Evolutionary conservation across 164 flowering plant species (phyloP), one percentile per base, ranked within the genome.

Genomic region (Tetrastigma voinierianum): DNA sequence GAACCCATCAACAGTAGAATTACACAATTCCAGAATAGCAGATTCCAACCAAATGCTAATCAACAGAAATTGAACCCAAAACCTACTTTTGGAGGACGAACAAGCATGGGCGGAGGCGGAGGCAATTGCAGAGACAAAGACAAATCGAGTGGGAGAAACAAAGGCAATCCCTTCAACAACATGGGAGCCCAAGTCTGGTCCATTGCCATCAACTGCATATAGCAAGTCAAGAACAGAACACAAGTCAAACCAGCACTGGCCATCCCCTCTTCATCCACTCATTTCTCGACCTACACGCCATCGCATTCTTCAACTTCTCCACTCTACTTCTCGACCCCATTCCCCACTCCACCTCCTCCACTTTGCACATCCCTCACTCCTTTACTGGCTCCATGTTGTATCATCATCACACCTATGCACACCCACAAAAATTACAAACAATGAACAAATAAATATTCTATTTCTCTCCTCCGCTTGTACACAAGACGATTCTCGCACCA

Each of bases 11-110:
- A 32, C 40, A 32, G 40, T n/a, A n/a, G n/a, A 32, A 32, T 7
- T 32, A 32, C 40, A 32, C 52, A 49, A 49, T 49, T 49, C 15
- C 52, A 49, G n/a, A 6, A 49, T 14, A 49, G 3, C 16, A 49
- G n/a, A 16, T 52, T 17, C 19, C 55, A 52, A 16, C 19, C 10
- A 52, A 16, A 52, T 52, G 55, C 7, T 15, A 52, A 52, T 52
- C 19, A 52, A 16, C 1, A 17, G 19, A 32, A 45, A 44, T n/a
- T 43, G 46, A 55, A 73, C 87, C 82, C 62, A 84, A 18, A 55
- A 73, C 87, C 82, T 60, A 84, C 87, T 82, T 69, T 84, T 15
- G 84, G 85, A 2, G 85, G 87, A 68, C 69, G 74, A 65, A 54
- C 61, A 49, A 69, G 24, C 62, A 73, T 72, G 51, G 66, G 15